These are phyloP conservation scores for Hirschioporus abietinus DNA, from an alignment of 768 basidiomycete genomes.

Conservation along the genomic window DNA sequence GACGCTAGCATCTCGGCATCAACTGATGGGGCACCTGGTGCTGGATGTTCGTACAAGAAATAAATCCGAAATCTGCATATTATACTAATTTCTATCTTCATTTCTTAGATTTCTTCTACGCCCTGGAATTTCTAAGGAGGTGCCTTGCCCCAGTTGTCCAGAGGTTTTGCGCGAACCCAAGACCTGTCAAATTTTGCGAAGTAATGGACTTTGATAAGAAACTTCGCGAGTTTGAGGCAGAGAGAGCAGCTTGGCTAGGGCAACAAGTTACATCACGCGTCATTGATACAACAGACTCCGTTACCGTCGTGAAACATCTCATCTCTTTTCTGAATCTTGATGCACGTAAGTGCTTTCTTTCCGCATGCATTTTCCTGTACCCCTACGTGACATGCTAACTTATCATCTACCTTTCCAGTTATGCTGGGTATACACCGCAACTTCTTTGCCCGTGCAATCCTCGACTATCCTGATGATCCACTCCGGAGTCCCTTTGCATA, in stretches of 20 bases:
- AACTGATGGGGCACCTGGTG: constrained; percentile 40
- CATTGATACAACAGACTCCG: background rate
- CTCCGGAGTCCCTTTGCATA: constrained; percentile 63
- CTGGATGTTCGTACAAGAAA: constrained; percentile 39
- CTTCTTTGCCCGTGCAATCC: constrained; percentile 71
- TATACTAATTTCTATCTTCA: background rate
- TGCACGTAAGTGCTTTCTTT: background rate
- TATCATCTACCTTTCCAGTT: constrained; percentile 32
- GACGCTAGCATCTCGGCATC: constrained; percentile 46
- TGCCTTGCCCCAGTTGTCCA: background rate
- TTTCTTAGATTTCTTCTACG: background rate
- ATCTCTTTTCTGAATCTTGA: background rate
- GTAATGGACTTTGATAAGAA: constrained; percentile 65
- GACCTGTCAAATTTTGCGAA: constrained; percentile 56
- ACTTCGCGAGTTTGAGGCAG: constrained; percentile 51
- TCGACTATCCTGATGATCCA: constrained; percentile 58
- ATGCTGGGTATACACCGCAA: constrained; percentile 69
- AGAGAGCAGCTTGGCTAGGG: background rate
- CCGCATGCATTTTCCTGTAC: background rate
- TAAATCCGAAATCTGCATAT: background rate
- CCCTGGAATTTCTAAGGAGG: background rate
- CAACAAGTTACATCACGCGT: background rate
- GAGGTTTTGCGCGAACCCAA: background rate
- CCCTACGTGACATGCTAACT: background rate
- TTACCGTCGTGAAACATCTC: background rate